Evolutionary conservation across 2,329 filamentous ascomycete species (phyloP).

Genomic region (Venturia nashicola): DNA sequence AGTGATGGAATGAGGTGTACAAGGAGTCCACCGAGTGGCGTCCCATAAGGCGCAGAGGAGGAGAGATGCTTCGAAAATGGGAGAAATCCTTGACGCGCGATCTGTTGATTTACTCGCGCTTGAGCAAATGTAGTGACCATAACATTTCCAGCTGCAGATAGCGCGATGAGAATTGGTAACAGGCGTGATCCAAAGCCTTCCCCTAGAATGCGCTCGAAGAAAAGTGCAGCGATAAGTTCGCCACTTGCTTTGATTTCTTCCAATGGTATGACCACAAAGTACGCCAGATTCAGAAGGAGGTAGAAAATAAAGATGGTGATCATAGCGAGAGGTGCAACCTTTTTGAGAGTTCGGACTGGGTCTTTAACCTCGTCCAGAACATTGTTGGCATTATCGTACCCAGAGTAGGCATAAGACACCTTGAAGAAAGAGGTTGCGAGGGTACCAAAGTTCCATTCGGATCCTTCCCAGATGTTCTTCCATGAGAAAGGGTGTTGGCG

Average conservation of each 20-base stretch:
- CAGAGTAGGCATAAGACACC: slow-evolving; percentile 58
- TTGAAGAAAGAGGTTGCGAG: slow-evolving; percentile 51
- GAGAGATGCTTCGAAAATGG: slow-evolving; percentile 50
- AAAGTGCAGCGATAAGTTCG: slow-evolving; percentile 10
- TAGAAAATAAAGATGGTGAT: slow-evolving; percentile 20
- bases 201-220: slow-evolving; percentile 11
- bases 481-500: background rate
- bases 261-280: slow-evolving; percentile 10
- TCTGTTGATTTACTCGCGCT: slow-evolving; percentile 60
- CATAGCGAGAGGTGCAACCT: slow-evolving; percentile 51
- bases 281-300: slow-evolving; percentile 9
- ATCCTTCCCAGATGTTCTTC: slow-evolving; percentile 9
- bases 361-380: slow-evolving; percentile 53
- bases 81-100: slow-evolving; percentile 58
- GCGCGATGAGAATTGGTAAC: slow-evolving; percentile 8
- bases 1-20: slow-evolving; percentile 58
- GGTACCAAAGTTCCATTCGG: slow-evolving; percentile 9
- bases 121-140: slow-evolving; percentile 19
- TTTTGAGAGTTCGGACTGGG: slow-evolving; percentile 51
- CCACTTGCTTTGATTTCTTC: slow-evolving; percentile 9
- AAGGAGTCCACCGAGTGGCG: slow-evolving; percentile 55
- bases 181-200: slow-evolving; percentile 5
- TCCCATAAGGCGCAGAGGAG: slow-evolving; percentile 53
- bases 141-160: slow-evolving; percentile 11
- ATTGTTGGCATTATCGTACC: slow-evolving; percentile 51